phyloP scores from a whole-genome alignment of 352 stramenopile genomes.

The Globisporangium cylindrosporum region DNA sequence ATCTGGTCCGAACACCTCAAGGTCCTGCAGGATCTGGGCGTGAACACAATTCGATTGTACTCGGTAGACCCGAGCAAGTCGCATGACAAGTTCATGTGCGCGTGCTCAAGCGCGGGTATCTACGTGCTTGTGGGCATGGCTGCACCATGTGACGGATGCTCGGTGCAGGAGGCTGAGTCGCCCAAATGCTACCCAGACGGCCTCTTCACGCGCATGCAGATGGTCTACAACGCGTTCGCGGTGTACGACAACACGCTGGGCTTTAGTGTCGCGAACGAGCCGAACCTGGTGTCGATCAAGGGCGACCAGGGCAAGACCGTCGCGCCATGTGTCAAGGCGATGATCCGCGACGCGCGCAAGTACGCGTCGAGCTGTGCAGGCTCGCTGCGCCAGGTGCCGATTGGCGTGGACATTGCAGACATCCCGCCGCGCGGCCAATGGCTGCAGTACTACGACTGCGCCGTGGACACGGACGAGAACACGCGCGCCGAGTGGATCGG shows the following conservation, averaged over 20 bases:
- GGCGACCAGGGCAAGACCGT: constrained; percentile 15
- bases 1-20: constrained; percentile 51
- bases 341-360: constrained; percentile 42
- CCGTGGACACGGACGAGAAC: constrained; percentile 36
- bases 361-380: constrained; percentile 37
- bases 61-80: constrained; percentile 53
- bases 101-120: constrained; percentile 43
- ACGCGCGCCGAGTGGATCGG: constrained; percentile 33
- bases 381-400: constrained; percentile 36
- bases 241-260: constrained; percentile 58
- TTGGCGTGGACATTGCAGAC: constrained; percentile 50
- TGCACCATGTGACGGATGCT: constrained; percentile 35
- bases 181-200: constrained; percentile 46
- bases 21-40: constrained; percentile 49
- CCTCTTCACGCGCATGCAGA: constrained; percentile 32
- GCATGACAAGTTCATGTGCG: constrained; percentile 82
- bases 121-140: constrained; percentile 54
- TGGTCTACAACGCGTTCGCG: constrained; percentile 56
- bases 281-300: constrained; percentile 16
- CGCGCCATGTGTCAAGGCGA: constrained; percentile 46
- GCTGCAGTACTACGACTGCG: constrained; percentile 54
- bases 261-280: constrained; percentile 38
- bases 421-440: constrained; percentile 34
- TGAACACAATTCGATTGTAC: constrained; percentile 73
- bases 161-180: constrained; percentile 27